Conservation (phyloP, 768 basidiomycete species). For the Lanmaoa pseudosensibilis region DNA sequence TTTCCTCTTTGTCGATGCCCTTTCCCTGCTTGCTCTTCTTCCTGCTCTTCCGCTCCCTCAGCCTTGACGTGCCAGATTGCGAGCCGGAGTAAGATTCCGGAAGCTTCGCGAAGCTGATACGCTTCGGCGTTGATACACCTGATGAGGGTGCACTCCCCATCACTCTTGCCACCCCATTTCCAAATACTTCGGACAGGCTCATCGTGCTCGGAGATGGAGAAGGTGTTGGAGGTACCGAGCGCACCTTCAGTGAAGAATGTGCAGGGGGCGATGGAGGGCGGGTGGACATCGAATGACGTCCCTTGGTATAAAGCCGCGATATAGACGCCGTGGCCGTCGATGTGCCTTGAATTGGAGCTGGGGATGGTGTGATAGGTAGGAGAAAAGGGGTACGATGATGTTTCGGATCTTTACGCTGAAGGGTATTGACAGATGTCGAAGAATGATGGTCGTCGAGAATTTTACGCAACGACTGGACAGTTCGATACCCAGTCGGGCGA, state of each 20-base stretch:
- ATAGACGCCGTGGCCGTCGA: constrained; percentile 77
- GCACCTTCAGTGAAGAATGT: constrained; percentile 46
- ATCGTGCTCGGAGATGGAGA: constrained; percentile 35
- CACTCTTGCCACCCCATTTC: constrained; percentile 29
- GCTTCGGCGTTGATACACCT: constrained; percentile 61
- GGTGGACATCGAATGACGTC: constrained; percentile 57
- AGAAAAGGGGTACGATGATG: constrained; percentile 21
- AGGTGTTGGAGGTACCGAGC: constrained; percentile 38
- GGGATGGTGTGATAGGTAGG: constrained; percentile 46
- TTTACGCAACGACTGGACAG: constrained; percentile 65
- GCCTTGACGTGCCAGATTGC: constrained; percentile 34
- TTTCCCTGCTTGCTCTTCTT: constrained; percentile 38
- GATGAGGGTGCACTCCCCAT: constrained; percentile 47
- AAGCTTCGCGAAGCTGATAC: constrained; percentile 76
- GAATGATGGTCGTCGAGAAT: constrained; percentile 59
- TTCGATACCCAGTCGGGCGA: constrained; percentile 53
- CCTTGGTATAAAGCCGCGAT: constrained; percentile 72
- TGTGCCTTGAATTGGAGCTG: constrained; percentile 56
- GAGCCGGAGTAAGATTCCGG: constrained; percentile 62
- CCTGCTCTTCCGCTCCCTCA: constrained; percentile 32
- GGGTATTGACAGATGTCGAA: constrained; percentile 25
- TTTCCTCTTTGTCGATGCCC: constrained; percentile 30
- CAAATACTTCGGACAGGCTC: constrained; percentile 30
- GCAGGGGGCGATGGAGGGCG: constrained; percentile 61
- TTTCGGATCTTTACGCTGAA: constrained; percentile 13